Base-by-base conservation (phyloP, 495 filamentous ascomycete species). In the Aspergillus wentii region DNA sequence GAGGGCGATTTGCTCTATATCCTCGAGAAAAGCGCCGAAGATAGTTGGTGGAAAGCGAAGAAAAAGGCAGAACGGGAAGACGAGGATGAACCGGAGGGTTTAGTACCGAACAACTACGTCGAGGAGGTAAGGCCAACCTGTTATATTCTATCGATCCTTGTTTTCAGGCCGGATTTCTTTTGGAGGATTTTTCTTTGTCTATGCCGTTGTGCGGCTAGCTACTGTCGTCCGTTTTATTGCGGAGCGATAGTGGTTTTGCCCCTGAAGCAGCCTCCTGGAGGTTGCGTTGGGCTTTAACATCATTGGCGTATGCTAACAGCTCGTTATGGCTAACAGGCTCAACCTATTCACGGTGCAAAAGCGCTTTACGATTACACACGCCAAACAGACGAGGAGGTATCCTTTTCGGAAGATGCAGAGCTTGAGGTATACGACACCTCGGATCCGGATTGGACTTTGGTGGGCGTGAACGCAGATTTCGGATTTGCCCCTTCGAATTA, bases 401-500 rank as follows among this genome's bases (percentile, higher is more conserved):
- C 90, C 17, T 95, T 99, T 59, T 76, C 85, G 29, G 90, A 99
- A 71, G 89, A 95, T 62, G 80, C 85, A 17, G 62, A 78, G 35
- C 69, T 99, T 27, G 64, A 82, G 35, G 88, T 97, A 19, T 97
- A 86, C 56, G 92, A 99, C 53, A 82, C 72, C 9, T 83, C 86
- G 6, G 92, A 97, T 63, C 89, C 89, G 13, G 92, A 97, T 60
- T 99, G 92, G 92, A 94, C 88, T 41, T 71, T 99, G 17, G 91
- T 94, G 15, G 91, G 91, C 1, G 67, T 78, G 30, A 79, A 88
- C 50, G 77, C 79, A 8, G 88, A 94, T 48, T 99, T 80, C 69
- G 92, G 92, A 37, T 99, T 97, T 62, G 92, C 84, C 17, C 92
- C 92, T n/a, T 78, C 90, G 34, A 97, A 95, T 62, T 99, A 99